A percentile compares a stretch with the other conserved stretches of the same genome.
Evolutionary conservation across 306 rosid genomes (phyloP).

Genomic region (Castanea sativa): DNA sequence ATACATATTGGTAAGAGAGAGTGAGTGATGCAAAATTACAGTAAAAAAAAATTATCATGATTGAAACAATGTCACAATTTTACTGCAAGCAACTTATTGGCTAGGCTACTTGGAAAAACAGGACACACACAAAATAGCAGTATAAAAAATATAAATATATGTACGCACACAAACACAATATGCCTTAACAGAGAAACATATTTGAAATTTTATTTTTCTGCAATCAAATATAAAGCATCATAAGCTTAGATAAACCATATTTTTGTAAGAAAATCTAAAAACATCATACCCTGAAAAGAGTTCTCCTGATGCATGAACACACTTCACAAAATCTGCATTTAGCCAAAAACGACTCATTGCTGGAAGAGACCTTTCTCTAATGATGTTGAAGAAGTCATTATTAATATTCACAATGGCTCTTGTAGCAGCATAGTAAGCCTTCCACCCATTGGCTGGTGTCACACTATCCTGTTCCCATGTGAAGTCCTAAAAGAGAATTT

Average conservation of each 20-base stretch:
- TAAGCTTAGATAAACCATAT: background rate
- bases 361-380: slow-evolving; percentile 67
- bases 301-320: slow-evolving; percentile 90
- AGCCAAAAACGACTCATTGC: slow-evolving; percentile 95
- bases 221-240: background rate
- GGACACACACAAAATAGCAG: background rate
- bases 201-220: background rate
- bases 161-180: background rate
- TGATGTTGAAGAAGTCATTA: slow-evolving; percentile 77
- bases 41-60: background rate
- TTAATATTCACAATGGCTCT: slow-evolving; percentile 80
- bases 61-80: background rate
- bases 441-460: slow-evolving; percentile 91
- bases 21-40: background rate
- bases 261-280: slow-evolving; percentile 16
- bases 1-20: background rate
- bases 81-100: background rate
- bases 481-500: slow-evolving; percentile 65
- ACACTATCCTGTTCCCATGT: slow-evolving; percentile 84
- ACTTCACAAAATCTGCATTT: slow-evolving; percentile 93
- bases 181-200: background rate
- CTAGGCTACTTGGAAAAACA: background rate
- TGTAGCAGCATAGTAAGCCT: slow-evolving; percentile 98
- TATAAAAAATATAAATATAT: background rate
- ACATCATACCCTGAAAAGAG: slow-evolving; percentile 76